These are phyloP conservation scores for Claviceps africana DNA, from an alignment of 2,329 filamentous ascomycete genomes.

Conservation along the genomic window DNA sequence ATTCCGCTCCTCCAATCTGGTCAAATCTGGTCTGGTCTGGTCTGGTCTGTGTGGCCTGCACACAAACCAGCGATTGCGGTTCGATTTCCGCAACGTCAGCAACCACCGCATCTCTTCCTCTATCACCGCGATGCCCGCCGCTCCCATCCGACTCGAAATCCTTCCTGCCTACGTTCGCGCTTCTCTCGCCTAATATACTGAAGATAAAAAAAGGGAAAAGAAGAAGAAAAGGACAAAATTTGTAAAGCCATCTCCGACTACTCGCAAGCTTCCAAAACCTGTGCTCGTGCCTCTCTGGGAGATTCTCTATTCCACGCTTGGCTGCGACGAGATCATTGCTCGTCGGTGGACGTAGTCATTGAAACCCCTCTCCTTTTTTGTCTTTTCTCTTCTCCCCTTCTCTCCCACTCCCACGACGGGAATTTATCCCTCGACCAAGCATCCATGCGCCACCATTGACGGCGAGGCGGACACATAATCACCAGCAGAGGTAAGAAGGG, in stretches of 20 bases:
- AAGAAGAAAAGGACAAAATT: too few species aligned
- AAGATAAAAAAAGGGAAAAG: too few species aligned
- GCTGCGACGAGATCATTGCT: neutral
- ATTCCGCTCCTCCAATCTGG: too few species aligned
- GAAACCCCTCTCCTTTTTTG: neutral
- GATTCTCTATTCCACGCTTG: too few species aligned
- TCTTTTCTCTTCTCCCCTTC: neutral
- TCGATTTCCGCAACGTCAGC: neutral
- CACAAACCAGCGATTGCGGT: neutral
- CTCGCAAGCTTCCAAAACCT: too few species aligned
- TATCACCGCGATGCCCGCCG: neutral
- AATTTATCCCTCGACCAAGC: neutral
- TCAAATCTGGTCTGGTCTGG: too few species aligned
- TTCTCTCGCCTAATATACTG: too few species aligned
- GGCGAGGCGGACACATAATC: neutral
- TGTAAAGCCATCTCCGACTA: too few species aligned
- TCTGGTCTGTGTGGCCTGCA: neutral
- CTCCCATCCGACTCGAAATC: neutral
- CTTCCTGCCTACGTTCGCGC: too few species aligned
- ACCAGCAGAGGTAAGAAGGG: neutral
- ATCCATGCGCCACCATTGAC: neutral
- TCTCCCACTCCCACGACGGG: neutral
- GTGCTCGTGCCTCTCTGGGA: too few species aligned
- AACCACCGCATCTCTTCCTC: neutral
- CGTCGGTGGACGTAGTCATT: neutral